A percentile compares a stretch with the other conserved stretches of the same genome.
phyloP scores from a whole-genome alignment of 1,284 basidiomycete genomes.

The Serendipita sp. region DNA sequence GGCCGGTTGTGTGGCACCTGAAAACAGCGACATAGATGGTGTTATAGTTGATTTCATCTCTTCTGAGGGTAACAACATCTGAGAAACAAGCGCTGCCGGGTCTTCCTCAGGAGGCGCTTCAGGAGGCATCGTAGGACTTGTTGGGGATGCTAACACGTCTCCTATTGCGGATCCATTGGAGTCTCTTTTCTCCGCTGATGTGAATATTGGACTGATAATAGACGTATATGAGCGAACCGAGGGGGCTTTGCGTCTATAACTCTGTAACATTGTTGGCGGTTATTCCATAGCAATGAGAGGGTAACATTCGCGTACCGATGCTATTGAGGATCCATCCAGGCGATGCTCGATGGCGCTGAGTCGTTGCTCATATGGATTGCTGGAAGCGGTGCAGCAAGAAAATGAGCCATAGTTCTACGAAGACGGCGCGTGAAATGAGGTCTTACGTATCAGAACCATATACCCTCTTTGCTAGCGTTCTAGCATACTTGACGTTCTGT shows the following conservation, averaged over 20 bases:
- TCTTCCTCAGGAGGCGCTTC: not conserved
- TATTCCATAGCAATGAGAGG: not conserved
- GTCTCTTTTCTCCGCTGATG: not conserved
- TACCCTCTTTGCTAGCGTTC: not conserved
- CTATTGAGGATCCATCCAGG: conserved; percentile 2
- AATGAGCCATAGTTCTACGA: no score
- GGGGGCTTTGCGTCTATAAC: not conserved
- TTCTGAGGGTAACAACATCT: conserved; percentile 14
- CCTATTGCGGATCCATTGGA: not conserved
- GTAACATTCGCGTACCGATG: not conserved
- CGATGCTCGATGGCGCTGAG: conserved; percentile 4
- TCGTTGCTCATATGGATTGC: conserved; percentile 5
- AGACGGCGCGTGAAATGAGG: no score
- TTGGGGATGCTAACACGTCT: not conserved
- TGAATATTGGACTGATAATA: not conserved
- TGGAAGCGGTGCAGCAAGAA: not conserved
- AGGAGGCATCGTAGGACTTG: not conserved
- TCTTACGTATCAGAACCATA: conserved; percentile 2
- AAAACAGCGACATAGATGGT: conserved; percentile 10
- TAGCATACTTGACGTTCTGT: conserved; percentile 2
- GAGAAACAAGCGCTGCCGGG: not conserved
- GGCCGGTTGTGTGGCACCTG: conserved; percentile 1
- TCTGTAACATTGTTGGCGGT: not conserved
- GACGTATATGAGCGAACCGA: not conserved
- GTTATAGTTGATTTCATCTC: conserved; percentile 19